Percentiles rank a stretch among this genome's conserved stretches.
Conservation (phyloP, 2,329 filamentous ascomycete genomes). For the Monosporascus cannonballus region DNA sequence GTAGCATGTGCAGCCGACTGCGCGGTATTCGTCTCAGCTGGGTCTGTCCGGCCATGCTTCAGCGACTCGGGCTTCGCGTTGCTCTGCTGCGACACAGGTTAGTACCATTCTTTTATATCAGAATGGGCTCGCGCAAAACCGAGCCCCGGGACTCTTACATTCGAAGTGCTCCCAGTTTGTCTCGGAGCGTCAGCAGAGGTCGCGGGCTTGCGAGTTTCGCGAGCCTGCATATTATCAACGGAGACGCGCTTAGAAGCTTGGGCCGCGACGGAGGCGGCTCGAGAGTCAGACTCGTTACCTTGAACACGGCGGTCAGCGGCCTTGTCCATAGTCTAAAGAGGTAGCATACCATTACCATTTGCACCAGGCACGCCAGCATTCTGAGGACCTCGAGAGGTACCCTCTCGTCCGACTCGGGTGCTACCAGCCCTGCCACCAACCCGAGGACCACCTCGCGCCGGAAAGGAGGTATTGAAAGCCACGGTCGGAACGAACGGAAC, state of each 20-base stretch:
- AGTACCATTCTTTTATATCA: slow-evolving; percentile 3
- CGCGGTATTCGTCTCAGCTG: neutral
- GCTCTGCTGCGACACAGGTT: neutral
- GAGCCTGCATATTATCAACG: slow-evolving; percentile 32
- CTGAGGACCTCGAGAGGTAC: slow-evolving; percentile 13
- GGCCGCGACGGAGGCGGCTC: slow-evolving; percentile 30
- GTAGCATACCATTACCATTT: slow-evolving; percentile 12
- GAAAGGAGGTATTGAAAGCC: slow-evolving; percentile 78
- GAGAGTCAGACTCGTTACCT: slow-evolving; percentile 17
- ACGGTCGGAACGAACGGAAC: slow-evolving; percentile 80
- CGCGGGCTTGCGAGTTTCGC: slow-evolving; percentile 42
- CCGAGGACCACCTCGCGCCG: slow-evolving; percentile 37
- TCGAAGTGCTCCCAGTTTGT: slow-evolving; percentile 27
- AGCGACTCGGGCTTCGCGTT: neutral
- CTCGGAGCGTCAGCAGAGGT: slow-evolving; percentile 36
- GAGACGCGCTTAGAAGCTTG: slow-evolving; percentile 37
- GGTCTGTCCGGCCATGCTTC: neutral
- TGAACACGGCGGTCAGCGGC: slow-evolving; percentile 15
- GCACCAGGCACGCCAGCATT: slow-evolving; percentile 5
- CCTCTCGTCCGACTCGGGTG: slow-evolving; percentile 23
- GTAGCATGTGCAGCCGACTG: slow-evolving; percentile 3
- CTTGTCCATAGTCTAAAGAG: neutral
- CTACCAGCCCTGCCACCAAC: slow-evolving; percentile 37
- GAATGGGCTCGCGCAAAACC: slow-evolving; percentile 2
- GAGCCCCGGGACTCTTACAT: slow-evolving; percentile 29